Evolutionary conservation across 352 stramenopile species (phyloP).

Genomic region (Phytophthora sojae): DNA sequence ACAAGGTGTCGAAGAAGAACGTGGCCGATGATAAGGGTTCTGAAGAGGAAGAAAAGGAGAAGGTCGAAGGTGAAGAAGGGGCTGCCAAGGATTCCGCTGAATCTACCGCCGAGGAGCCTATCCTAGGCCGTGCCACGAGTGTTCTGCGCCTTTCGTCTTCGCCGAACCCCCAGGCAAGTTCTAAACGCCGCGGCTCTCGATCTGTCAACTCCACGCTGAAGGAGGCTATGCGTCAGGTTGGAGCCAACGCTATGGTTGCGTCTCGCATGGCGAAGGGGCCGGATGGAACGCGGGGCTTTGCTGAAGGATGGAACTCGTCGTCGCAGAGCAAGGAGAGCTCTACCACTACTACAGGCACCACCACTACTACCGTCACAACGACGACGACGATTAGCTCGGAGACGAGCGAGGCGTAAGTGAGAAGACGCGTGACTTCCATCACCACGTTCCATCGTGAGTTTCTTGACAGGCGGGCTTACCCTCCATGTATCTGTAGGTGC

Average conservation of each 20-base stretch:
- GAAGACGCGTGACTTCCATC: neutral
- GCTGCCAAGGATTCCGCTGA: neutral
- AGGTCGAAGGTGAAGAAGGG: constrained; percentile 20
- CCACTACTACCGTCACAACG: constrained; percentile 7
- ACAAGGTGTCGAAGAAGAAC: constrained; percentile 13
- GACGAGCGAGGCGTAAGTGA: constrained; percentile 16
- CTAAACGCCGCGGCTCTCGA: constrained; percentile 50
- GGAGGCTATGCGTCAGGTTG: constrained; percentile 72
- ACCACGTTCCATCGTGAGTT: neutral
- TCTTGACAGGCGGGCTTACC: neutral
- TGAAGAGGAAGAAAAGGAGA: constrained; percentile 21
- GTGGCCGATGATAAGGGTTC: constrained; percentile 34
- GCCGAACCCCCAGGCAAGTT: constrained; percentile 19
- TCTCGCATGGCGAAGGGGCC: constrained; percentile 81
- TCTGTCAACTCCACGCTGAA: constrained; percentile 73
- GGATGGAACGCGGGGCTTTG: constrained; percentile 77
- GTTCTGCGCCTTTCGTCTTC: constrained; percentile 53
- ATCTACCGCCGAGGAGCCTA: constrained; percentile 4
- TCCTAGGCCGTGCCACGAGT: constrained; percentile 55
- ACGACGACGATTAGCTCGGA: constrained; percentile 23
- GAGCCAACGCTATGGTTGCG: constrained; percentile 61
- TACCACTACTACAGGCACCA: neutral
- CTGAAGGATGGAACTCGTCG: constrained; percentile 52
- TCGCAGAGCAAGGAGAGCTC: neutral
- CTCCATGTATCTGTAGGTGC: constrained; percentile 30